phyloP scores from a whole-genome alignment of 495 filamentous ascomycete genomes.

The Aspergillus sclerotiicarbonarius region DNA sequence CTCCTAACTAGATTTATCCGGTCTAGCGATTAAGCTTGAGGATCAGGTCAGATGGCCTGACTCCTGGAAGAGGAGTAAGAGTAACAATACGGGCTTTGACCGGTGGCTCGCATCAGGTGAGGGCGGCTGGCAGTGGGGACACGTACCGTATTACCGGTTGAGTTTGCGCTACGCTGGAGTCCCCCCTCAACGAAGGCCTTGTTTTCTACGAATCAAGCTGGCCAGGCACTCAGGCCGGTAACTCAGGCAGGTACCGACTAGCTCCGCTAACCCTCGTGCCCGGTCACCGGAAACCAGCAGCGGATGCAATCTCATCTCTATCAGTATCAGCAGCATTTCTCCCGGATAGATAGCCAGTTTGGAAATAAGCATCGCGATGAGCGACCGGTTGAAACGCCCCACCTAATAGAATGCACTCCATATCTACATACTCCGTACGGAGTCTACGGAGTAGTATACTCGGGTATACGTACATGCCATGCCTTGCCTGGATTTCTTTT shows the following conservation, averaged over 20 bases:
- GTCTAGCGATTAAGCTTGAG: slow-evolving; percentile 7
- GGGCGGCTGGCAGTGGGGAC: background rate
- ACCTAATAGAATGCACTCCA: background rate
- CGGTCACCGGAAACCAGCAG: background rate
- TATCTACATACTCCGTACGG: no score
- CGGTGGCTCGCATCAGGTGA: no score
- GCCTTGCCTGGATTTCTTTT: background rate
- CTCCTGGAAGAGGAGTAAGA: background rate
- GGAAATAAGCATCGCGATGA: slow-evolving; percentile 1
- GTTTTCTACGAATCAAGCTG: background rate
- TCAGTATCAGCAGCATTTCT: no score
- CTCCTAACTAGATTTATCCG: no score
- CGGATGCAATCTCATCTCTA: no score
- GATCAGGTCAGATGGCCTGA: background rate
- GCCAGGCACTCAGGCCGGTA: background rate
- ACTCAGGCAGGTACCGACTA: background rate
- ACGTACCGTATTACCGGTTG: background rate
- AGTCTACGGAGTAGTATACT: no score
- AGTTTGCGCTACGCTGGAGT: background rate
- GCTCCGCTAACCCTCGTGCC: background rate
- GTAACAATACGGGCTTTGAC: no score
- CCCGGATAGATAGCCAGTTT: background rate
- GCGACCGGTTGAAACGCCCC: background rate
- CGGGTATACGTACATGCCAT: slow-evolving; percentile 4
- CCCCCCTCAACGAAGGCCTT: background rate